phyloP scores from a whole-genome alignment of 1,284 basidiomycete genomes.

The Apiotrichum veenhuisii region DNA sequence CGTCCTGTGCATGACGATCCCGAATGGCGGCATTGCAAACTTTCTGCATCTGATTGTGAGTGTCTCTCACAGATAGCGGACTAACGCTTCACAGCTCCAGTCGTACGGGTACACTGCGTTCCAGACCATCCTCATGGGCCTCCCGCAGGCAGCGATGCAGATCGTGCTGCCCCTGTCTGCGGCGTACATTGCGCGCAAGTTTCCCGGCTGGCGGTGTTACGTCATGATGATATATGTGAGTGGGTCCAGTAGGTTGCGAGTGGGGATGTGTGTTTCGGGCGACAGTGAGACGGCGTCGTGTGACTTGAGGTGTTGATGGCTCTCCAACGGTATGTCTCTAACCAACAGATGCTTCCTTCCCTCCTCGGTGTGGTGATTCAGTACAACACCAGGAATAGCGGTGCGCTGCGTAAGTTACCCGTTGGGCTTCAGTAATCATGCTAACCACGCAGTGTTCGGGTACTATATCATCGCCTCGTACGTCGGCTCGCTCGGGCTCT shows the following conservation, averaged over 20 bases:
- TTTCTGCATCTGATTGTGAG: conserved; percentile 23
- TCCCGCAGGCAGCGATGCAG: conserved; percentile 33
- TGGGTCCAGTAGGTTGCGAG: too few relatives aligned
- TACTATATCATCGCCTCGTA: conserved; percentile 39
- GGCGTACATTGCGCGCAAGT: conserved; percentile 29
- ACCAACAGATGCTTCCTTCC: conserved; percentile 24
- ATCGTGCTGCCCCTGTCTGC: conserved; percentile 32
- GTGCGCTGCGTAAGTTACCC: conserved; percentile 27
- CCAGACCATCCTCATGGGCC: conserved; percentile 36
- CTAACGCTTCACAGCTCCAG: conserved; percentile 26
- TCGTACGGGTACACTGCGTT: conserved; percentile 35
- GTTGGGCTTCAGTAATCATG: not conserved
- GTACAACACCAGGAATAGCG: conserved; percentile 19
- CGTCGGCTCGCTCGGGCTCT: conserved; percentile 31
- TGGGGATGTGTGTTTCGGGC: too few relatives aligned
- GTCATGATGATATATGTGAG: conserved; percentile 22
- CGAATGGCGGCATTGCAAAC: conserved; percentile 32
- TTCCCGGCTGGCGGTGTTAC: conserved; percentile 20
- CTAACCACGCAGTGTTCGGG: conserved; percentile 27
- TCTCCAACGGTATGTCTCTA: not conserved
- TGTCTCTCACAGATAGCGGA: too few relatives aligned
- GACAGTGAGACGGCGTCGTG: too few relatives aligned
- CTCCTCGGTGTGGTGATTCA: conserved; percentile 27
- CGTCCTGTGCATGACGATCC: conserved; percentile 18
- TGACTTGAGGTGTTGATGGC: too few relatives aligned